phyloP scores from a whole-genome alignment of 345 rosid species.

The Lepidium africanum region DNA sequence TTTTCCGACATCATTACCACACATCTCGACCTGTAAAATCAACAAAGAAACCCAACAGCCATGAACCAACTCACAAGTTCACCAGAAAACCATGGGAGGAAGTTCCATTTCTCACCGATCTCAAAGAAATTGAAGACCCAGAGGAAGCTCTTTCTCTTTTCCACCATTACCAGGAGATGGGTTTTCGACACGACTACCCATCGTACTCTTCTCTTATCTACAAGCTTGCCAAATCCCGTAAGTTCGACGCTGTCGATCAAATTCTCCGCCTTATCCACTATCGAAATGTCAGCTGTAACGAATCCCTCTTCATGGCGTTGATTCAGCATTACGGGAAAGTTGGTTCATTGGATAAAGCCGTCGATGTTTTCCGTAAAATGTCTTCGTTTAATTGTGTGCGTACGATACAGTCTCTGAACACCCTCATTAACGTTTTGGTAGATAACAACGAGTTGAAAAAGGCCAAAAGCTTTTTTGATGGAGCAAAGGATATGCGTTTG shows the following conservation, averaged over 20 bases:
- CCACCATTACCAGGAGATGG: constrained; percentile 43
- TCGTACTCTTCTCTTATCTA: constrained; percentile 72
- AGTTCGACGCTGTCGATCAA: constrained; percentile 52
- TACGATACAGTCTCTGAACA: constrained; percentile 55
- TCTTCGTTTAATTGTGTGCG: constrained; percentile 52
- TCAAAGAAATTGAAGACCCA: constrained; percentile 49
- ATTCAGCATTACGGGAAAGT: constrained; percentile 68
- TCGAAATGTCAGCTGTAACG: constrained; percentile 47
- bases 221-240: constrained; percentile 59
- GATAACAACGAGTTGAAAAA: constrained; percentile 44
- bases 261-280: constrained; percentile 38
- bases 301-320: constrained; percentile 59
- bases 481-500: constrained; percentile 43
- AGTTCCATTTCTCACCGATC: constrained; percentile 41
- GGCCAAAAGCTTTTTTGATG: constrained; percentile 43
- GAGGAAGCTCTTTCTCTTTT: constrained; percentile 69
- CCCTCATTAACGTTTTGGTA: constrained; percentile 55
- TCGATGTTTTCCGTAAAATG: constrained; percentile 44
- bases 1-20: constrained; percentile 19
- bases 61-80: constrained; percentile 17
- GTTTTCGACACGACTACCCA: constrained; percentile 69
- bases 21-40: constrained; percentile 23
- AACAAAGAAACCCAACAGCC: constrained; percentile 24
- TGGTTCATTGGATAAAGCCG: constrained; percentile 43
- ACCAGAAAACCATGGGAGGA: constrained; percentile 29